Conservation (phyloP, 2,329 filamentous ascomycete species). For the Huntiella moniliformis region DNA sequence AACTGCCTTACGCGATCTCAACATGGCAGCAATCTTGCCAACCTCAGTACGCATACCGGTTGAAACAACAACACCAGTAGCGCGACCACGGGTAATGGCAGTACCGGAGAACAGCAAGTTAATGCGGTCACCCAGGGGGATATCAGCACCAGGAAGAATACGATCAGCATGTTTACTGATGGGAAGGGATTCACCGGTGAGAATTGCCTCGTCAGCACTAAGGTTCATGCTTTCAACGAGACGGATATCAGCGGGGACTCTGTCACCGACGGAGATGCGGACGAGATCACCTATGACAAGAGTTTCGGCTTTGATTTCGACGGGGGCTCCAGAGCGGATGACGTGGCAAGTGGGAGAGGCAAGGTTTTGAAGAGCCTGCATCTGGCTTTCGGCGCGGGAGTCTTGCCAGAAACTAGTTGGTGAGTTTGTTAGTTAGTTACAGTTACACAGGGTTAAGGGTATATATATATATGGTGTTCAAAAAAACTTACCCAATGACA, state of each 20-base stretch:
- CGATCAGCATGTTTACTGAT: conserved; percentile 45
- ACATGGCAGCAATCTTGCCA: conserved; percentile 53
- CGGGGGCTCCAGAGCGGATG: conserved; percentile 31
- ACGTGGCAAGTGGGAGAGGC: conserved; percentile 41
- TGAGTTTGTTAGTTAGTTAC: not conserved
- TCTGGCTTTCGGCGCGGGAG: conserved; percentile 41
- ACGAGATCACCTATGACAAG: conserved; percentile 51
- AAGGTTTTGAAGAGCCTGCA: conserved; percentile 39
- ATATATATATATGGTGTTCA: not conserved
- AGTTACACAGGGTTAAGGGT: not conserved
- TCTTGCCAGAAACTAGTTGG: conserved; percentile 24
- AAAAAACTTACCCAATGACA: conserved; percentile 35
- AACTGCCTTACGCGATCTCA: conserved; percentile 36
- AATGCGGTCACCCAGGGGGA: conserved; percentile 48
- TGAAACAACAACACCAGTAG: conserved; percentile 46
- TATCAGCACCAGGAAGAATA: conserved; percentile 31
- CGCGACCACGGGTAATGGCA: conserved; percentile 52
- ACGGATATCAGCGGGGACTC: conserved; percentile 50
- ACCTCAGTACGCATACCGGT: conserved; percentile 62
- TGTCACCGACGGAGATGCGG: conserved; percentile 43
- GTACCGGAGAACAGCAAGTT: conserved; percentile 57
- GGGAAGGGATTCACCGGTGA: conserved; percentile 55
- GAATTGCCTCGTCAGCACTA: conserved; percentile 55
- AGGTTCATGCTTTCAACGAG: conserved; percentile 51
- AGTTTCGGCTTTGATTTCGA: conserved; percentile 33